A percentile compares a stretch with the other conserved stretches of the same genome.
These are phyloP conservation scores for Didymella segeticola DNA, from an alignment of 2,329 filamentous ascomycete genomes.

Conservation along the genomic window DNA sequence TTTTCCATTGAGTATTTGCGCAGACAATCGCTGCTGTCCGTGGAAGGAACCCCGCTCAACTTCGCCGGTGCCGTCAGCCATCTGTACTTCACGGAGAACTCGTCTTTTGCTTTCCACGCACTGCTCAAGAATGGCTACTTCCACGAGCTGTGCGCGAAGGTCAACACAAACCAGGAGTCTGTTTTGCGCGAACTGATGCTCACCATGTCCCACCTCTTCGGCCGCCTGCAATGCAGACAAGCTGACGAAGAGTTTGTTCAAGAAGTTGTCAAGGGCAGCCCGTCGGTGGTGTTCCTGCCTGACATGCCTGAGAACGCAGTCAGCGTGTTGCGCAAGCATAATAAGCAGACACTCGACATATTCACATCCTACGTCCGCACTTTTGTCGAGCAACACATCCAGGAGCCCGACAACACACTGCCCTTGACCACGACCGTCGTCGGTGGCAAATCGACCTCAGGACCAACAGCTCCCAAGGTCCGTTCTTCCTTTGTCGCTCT, in stretches of 20 bases:
- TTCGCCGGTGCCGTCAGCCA: conserved; percentile 75
- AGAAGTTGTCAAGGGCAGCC: conserved; percentile 61
- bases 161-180: conserved; percentile 57
- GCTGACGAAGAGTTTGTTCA: conserved; percentile 57
- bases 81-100: conserved; percentile 78
- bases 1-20: conserved; percentile 84
- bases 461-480: conserved; percentile 51
- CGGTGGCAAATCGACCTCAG: conserved; percentile 43
- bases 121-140: conserved; percentile 76
- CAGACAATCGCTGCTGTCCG: conserved; percentile 69
- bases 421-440: conserved; percentile 65
- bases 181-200: conserved; percentile 69
- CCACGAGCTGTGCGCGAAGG: conserved; percentile 65
- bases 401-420: conserved; percentile 60
- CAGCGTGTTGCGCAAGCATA: conserved; percentile 66
- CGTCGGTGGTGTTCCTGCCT: conserved; percentile 71
- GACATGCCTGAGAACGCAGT: conserved; percentile 65
- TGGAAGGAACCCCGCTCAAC: conserved; percentile 69
- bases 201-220: conserved; percentile 74
- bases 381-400: conserved; percentile 70
- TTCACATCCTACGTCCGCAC: conserved; percentile 74
- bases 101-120: conserved; percentile 78
- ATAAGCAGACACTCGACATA: conserved; percentile 68
- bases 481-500: conserved; percentile 75
- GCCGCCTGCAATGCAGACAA: conserved; percentile 61